Conservation (phyloP, 768 basidiomycete species). For the Cystofilobasidium bisporidii region DNA sequence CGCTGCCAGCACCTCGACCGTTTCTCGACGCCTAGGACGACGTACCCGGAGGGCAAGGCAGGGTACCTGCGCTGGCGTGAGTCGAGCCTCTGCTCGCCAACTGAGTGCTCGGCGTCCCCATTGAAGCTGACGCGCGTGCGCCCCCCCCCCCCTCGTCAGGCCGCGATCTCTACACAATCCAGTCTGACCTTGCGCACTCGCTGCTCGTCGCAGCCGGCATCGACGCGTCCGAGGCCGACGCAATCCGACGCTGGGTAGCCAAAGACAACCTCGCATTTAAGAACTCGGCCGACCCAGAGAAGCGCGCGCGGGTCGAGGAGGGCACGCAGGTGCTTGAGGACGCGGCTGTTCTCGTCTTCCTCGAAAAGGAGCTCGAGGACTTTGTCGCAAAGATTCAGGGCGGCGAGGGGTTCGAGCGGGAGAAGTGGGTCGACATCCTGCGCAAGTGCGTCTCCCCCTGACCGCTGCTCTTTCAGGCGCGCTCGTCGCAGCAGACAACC, state of each 20-base stretch:
- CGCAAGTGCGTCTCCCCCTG: conserved; percentile 19
- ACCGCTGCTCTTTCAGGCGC: not conserved
- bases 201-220: conserved; percentile 14
- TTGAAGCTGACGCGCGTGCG: not conserved
- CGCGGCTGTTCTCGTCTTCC: conserved; percentile 27
- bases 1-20: conserved; percentile 23
- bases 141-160: not conserved
- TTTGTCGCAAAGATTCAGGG: conserved; percentile 14
- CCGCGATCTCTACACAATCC: conserved; percentile 14
- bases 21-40: conserved; percentile 5
- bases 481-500: no score
- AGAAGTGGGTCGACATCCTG: conserved; percentile 27
- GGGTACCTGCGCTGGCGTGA: conserved; percentile 17
- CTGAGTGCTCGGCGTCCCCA: not conserved
- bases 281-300: not conserved
- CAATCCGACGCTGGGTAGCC: conserved; percentile 15
- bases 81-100: not conserved
- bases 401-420: conserved; percentile 12
- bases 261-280: conserved; percentile 12
- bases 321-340: conserved; percentile 26
- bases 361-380: conserved; percentile 14
- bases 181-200: conserved; percentile 11
- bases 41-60: conserved; percentile 13
- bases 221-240: not conserved
- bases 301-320: conserved; percentile 13